Evolutionary conservation across 148 eudicot species (phyloP), one percentile per base, ranked within the genome.

Genomic region (Beta vulgaris): DNA sequence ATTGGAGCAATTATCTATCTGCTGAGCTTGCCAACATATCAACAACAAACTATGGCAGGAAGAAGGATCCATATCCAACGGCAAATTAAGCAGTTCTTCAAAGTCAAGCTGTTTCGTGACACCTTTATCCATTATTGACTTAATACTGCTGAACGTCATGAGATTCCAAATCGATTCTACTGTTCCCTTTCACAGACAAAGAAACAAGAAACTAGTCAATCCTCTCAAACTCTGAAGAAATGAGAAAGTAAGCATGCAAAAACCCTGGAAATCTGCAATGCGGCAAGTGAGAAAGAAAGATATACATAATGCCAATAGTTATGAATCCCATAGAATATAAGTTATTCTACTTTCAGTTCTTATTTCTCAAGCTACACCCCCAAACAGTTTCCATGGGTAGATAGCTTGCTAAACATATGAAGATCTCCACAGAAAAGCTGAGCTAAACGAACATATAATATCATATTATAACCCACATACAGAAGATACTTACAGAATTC

Each of bases 21-120:
- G 80, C 76, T 88, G 97, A 80, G 84, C 79, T 80, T 73, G 81
- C 98, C 97, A 94, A 67, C 78, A 73, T 40, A 74, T 77, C 67
- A 73, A 71, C 74, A 94, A 72, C 32, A 71, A 68, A 75, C 79
- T 72, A 76, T 87, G 88, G 82, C 97, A 87, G 60, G 84, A 79
- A 59, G 83, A 82, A 65, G 98, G 91, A 84, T 90, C 89, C 95
- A 91, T 88, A 79, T 91, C 97, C 78, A 51, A 65, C 2, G 97
- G 93, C 68, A 94, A 81, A 78, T 86, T 82, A 85, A 91, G 93
- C 82, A 94, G 82, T 75, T 94, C 96, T 60, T 85, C 90, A 83
- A 88, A 90, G 83, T 85, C 87, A 76, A 94, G 98, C 85, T 94
- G 98, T 83, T 87, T 90, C 55, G 68, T 86, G 55, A 82, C 82